phyloP scores from a whole-genome alignment of 1,284 basidiomycete genomes.

The Malassezia psittaci region DNA sequence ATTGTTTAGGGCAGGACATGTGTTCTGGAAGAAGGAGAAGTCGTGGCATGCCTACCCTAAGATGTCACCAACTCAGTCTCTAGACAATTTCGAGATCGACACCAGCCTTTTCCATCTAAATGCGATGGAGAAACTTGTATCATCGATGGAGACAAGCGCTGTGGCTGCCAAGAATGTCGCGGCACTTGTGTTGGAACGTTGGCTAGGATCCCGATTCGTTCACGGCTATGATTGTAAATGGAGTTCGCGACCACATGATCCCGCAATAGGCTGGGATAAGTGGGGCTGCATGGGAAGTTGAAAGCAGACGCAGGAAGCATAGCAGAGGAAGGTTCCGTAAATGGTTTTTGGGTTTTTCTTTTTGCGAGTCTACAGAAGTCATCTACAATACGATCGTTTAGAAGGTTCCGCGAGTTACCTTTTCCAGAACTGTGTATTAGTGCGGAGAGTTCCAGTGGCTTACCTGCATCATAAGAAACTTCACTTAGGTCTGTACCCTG shows the following conservation, averaged over 20 bases:
- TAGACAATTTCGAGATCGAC: conserved; percentile 50
- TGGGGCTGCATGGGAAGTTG: conserved; percentile 41
- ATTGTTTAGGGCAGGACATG: conserved; percentile 22
- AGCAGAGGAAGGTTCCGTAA: background rate
- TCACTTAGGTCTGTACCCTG: conserved; percentile 78
- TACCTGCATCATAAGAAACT: conserved; percentile 65
- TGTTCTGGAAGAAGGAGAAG: conserved; percentile 68
- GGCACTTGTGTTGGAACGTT: conserved; percentile 27
- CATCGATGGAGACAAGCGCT: conserved; percentile 82
- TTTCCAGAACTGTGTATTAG: conserved; percentile 22
- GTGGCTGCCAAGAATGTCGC: conserved; percentile 65
- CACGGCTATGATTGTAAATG: conserved; percentile 25
- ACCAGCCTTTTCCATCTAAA: conserved; percentile 77
- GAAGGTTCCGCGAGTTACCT: conserved; percentile 26
- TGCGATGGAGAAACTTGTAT: conserved; percentile 57
- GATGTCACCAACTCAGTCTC: conserved; percentile 59
- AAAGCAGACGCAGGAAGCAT: background rate
- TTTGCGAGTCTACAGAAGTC: too few species aligned
- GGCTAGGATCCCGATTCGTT: conserved; percentile 35
- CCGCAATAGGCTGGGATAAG: conserved; percentile 27
- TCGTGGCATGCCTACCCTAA: conserved; percentile 56
- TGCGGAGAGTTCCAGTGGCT: conserved; percentile 46
- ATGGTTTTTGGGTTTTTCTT: too few species aligned
- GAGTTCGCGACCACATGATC: background rate
- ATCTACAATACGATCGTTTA: conserved; percentile 5